phyloP scores from a whole-genome alignment of 352 stramenopile genomes.

The Phytophthora tentaculata region DNA sequence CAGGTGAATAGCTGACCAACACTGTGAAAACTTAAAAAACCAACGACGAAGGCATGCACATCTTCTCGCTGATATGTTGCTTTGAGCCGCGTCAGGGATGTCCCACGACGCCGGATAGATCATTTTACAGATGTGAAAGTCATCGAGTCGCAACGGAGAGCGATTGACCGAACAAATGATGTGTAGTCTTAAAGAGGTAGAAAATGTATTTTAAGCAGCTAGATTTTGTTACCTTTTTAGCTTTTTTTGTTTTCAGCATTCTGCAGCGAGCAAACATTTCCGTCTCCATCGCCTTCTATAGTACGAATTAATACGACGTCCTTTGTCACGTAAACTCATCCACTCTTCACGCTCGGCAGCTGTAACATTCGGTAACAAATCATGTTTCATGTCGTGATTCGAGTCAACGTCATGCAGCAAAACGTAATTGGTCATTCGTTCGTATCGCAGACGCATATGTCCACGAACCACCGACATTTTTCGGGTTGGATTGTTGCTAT shows the following conservation, averaged over 20 bases:
- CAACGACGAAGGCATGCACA: neutral
- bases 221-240: too few species aligned
- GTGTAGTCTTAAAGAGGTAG: too few species aligned
- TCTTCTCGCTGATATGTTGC: neutral
- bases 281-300: conserved; percentile 32
- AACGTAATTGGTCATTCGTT: conserved; percentile 35
- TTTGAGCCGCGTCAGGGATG: neutral
- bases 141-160: neutral
- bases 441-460: conserved; percentile 43
- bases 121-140: conserved; percentile 5
- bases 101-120: conserved; percentile 15
- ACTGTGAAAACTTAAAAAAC: conserved; percentile 3
- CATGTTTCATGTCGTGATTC: conserved; percentile 43
- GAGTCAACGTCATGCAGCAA: conserved; percentile 38
- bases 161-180: too few species aligned
- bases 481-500: conserved; percentile 57
- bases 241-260: conserved; percentile 22
- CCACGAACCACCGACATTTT: conserved; percentile 50
- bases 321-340: conserved; percentile 24
- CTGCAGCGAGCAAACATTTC: conserved; percentile 39
- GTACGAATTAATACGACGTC: conserved; percentile 52
- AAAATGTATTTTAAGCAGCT: too few species aligned
- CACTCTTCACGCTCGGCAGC: conserved; percentile 22
- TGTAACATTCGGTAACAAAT: conserved; percentile 35
- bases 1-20: conserved; percentile 17